These are phyloP conservation scores for Cryphonectria parasitica DNA, from an alignment of 2,329 filamentous ascomycete species.

Conservation along the genomic window DNA sequence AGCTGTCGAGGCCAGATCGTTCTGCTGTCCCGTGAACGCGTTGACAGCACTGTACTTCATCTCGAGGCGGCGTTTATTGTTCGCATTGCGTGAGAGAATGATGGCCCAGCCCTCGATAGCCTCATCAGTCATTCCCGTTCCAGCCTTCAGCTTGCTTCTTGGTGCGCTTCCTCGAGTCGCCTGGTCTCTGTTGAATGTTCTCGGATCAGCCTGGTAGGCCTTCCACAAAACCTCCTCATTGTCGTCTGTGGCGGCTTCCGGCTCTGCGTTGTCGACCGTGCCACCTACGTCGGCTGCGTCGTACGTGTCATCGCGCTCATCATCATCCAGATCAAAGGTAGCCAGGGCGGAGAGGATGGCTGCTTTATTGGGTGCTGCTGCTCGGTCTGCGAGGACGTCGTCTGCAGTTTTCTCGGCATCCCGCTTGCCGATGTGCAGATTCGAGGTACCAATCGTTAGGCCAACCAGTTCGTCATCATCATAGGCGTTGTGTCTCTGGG, in stretches of 20 bases:
- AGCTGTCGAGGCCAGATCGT: conserved; percentile 65
- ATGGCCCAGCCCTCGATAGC: conserved; percentile 92
- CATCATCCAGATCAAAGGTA: conserved; percentile 89
- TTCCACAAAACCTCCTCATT: conserved; percentile 76
- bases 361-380: conserved; percentile 73
- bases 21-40: conserved; percentile 68
- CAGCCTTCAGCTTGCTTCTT: conserved; percentile 67
- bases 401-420: conserved; percentile 69
- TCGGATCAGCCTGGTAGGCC: conserved; percentile 67
- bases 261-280: conserved; percentile 69
- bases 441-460: conserved; percentile 67
- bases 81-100: conserved; percentile 77
- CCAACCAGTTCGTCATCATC: conserved; percentile 81
- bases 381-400: conserved; percentile 67
- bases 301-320: conserved; percentile 96
- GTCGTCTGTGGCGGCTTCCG: conserved; percentile 45
- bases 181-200: conserved; percentile 72
- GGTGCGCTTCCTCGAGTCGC: conserved; percentile 67
- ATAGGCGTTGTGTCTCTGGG: conserved; percentile 72
- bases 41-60: conserved; percentile 58
- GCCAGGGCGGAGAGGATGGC: conserved; percentile 87
- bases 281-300: conserved; percentile 91
- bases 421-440: conserved; percentile 79
- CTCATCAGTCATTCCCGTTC: conserved; percentile 91
- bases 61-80: conserved; percentile 71